These are phyloP conservation scores for Aspergillus novofumigatus DNA, from an alignment of 2,329 filamentous ascomycete genomes.

Conservation along the genomic window DNA sequence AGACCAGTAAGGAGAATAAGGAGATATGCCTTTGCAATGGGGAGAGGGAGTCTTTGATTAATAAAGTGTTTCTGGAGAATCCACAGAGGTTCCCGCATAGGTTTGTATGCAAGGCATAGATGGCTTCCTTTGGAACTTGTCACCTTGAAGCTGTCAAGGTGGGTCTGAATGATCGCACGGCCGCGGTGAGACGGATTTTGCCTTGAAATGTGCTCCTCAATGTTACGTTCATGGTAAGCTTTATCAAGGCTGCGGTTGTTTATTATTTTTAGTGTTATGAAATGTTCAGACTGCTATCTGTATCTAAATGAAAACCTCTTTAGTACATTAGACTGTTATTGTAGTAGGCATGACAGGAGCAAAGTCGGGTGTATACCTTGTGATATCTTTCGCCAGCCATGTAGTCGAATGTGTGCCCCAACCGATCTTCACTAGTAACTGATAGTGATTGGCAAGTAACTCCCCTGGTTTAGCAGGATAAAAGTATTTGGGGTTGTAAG, in stretches of 20 bases:
- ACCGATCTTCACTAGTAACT: slow-evolving; percentile 26
- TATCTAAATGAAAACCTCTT: not conserved
- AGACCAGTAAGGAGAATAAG: slow-evolving; percentile 34
- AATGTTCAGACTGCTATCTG: slow-evolving; percentile 7
- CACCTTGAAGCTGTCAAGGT: slow-evolving; percentile 17
- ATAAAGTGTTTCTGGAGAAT: slow-evolving; percentile 22
- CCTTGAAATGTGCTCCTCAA: slow-evolving; percentile 24
- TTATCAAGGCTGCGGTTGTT: slow-evolving; percentile 16
- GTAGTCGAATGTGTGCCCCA: slow-evolving; percentile 29
- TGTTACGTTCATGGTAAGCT: slow-evolving; percentile 16
- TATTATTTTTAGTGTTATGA: slow-evolving; percentile 26
- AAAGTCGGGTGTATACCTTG: not conserved
- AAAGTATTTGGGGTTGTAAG: slow-evolving; percentile 25
- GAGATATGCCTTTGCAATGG: slow-evolving; percentile 27
- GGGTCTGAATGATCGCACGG: slow-evolving; percentile 11
- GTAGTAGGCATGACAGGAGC: not conserved
- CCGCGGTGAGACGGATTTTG: slow-evolving; percentile 21
- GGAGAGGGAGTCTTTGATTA: slow-evolving; percentile 19
- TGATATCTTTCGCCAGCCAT: slow-evolving; percentile 20
- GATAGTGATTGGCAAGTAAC: slow-evolving; percentile 25
- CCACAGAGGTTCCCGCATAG: slow-evolving; percentile 31
- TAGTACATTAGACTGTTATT: not conserved
- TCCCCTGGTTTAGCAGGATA: slow-evolving; percentile 31
- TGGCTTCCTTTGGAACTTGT: slow-evolving; percentile 21
- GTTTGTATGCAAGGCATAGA: slow-evolving; percentile 30